Evolutionary conservation across 306 rosid species (phyloP).

Genomic region (Neltuma alba): DNA sequence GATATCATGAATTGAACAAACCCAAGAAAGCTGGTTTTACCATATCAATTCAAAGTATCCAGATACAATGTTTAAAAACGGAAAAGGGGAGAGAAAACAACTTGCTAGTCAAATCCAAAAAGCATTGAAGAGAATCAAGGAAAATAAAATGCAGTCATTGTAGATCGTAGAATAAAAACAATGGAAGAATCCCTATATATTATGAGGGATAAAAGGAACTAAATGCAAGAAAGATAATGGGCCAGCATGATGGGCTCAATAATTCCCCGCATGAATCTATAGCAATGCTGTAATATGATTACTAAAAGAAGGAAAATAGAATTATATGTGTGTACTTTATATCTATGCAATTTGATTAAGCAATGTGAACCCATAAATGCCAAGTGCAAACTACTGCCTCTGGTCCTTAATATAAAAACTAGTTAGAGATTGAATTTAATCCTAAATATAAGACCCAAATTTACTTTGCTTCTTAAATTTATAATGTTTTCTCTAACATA

Average conservation of each 20-base stretch:
- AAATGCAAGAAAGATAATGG: neutral
- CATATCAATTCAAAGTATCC: neutral
- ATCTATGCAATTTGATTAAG: neutral
- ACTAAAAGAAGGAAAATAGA: slow-evolving; percentile 5
- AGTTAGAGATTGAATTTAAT: no score
- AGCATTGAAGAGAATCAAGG: neutral
- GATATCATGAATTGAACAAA: neutral
- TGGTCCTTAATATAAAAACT: no score
- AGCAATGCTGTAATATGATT: neutral
- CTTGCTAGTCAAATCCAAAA: neutral
- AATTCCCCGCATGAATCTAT: neutral
- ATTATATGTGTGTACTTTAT: slow-evolving; percentile 8
- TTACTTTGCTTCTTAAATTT: no score
- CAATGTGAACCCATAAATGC: slow-evolving; percentile 27
- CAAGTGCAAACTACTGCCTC: slow-evolving; percentile 31
- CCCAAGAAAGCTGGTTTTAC: neutral
- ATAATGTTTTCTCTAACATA: no score
- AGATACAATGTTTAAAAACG: neutral
- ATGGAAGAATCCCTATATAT: neutral
- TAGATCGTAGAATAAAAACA: neutral
- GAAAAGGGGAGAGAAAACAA: neutral
- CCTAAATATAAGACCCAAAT: no score
- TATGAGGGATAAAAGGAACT: neutral
- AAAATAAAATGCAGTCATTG: neutral
- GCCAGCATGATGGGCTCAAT: neutral